These are phyloP conservation scores for Schizophyllum commune DNA, from an alignment of 1,284 basidiomycete species.

Conservation along the genomic window DNA sequence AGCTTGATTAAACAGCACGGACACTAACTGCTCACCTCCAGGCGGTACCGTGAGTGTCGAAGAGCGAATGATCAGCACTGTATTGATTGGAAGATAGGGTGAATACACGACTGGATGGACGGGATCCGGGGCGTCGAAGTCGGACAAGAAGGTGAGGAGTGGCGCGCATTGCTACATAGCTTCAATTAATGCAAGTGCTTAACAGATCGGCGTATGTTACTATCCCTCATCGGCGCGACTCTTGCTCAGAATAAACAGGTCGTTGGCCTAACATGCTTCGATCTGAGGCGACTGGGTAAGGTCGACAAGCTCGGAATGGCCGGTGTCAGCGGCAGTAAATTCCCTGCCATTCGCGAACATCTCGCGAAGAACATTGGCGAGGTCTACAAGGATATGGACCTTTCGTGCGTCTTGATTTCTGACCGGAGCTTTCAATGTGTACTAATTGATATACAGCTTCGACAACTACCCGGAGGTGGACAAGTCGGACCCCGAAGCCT, in stretches of 20 bases:
- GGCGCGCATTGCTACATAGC: neutral
- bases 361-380: slow-evolving; percentile 77
- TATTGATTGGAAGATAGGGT: slow-evolving; percentile 36
- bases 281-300: slow-evolving; percentile 80
- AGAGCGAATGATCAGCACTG: neutral
- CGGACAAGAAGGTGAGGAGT: slow-evolving; percentile 77
- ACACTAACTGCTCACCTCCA: slow-evolving; percentile 18
- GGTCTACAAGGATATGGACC: slow-evolving; percentile 83
- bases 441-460: slow-evolving; percentile 42
- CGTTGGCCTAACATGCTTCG: slow-evolving; percentile 85
- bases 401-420: slow-evolving; percentile 43
- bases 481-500: slow-evolving; percentile 71
- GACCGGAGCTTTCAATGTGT: neutral
- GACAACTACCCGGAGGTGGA: slow-evolving; percentile 71
- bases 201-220: slow-evolving; percentile 58
- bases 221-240: slow-evolving; percentile 1
- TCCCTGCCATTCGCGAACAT: slow-evolving; percentile 77
- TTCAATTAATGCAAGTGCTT: neutral
- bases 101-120: slow-evolving; percentile 96
- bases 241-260: slow-evolving; percentile 43
- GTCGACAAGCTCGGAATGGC: slow-evolving; percentile 74
- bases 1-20: neutral
- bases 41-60: slow-evolving; percentile 53
- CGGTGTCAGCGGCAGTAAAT: slow-evolving; percentile 79
- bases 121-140: slow-evolving; percentile 81